A percentile compares a stretch with the other conserved stretches of the same genome.
phyloP scores from a whole-genome alignment of 2,329 filamentous ascomycete genomes.

The Aulographum hederae region DNA sequence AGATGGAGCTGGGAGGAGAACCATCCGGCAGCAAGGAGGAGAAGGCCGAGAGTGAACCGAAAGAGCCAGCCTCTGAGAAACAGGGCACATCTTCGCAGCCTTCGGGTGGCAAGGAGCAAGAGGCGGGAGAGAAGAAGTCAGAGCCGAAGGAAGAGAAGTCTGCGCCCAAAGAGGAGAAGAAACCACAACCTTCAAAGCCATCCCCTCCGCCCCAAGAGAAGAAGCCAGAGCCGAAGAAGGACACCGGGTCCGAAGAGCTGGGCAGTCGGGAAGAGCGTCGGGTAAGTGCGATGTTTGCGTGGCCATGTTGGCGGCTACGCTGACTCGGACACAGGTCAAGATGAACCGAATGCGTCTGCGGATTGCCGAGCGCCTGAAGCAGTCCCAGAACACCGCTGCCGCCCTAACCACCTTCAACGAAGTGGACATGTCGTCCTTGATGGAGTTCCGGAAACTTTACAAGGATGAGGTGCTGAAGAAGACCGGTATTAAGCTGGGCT shows the following conservation, averaged over 20 bases:
- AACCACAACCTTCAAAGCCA: constrained; percentile 12
- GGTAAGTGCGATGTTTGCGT: constrained; percentile 39
- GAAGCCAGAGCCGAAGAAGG: constrained; percentile 15
- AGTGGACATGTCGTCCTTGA: constrained; percentile 94
- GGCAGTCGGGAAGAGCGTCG: constrained; percentile 76
- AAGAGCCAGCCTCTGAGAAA: constrained; percentile 38
- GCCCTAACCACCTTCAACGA: constrained; percentile 98
- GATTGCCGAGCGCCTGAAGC: constrained; percentile 94
- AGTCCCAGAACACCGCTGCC: constrained; percentile 95
- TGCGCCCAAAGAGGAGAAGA: constrained; percentile 17
- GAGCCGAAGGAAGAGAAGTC: constrained; percentile 16
- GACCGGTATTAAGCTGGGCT: constrained; percentile 94
- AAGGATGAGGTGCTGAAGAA: constrained; percentile 95
- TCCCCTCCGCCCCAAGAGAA: constrained; percentile 13
- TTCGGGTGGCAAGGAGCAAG: constrained; percentile 26
- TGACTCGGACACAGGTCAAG: constrained; percentile 50
- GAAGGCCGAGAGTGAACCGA: constrained; percentile 33
- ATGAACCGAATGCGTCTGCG: constrained; percentile 99
- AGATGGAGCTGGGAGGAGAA: constrained; percentile 60
- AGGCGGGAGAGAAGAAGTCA: constrained; percentile 20
- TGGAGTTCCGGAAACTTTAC: constrained; percentile 94
- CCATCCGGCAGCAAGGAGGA: constrained; percentile 32
- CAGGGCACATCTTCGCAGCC: constrained; percentile 38
- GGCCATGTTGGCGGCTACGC: not conserved
- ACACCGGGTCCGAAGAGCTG: constrained; percentile 17